Conservation (phyloP, 768 basidiomycete species). For the Asterophora lycoperdoides region DNA sequence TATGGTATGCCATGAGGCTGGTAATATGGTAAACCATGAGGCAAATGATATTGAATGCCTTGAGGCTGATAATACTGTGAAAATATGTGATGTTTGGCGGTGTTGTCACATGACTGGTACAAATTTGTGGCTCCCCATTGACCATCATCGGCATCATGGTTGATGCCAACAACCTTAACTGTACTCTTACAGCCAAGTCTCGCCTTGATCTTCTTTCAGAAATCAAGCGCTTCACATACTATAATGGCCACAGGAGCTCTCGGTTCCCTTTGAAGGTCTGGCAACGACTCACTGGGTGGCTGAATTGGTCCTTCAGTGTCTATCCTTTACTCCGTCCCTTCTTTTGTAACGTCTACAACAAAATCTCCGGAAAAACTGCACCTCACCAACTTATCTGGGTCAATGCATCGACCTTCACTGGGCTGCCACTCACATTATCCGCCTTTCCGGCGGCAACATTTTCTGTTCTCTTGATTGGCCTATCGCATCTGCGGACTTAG, state of each 20-base stretch:
- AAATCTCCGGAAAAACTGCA: constrained; percentile 18
- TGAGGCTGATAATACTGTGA: no score
- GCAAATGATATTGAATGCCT: no score
- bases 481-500: constrained; percentile 8
- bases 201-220: constrained; percentile 13
- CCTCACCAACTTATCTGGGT: constrained; percentile 22
- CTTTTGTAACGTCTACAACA: constrained; percentile 26
- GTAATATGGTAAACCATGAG: no score
- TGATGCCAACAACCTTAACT: constrained; percentile 27
- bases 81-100: no score
- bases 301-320: constrained; percentile 39
- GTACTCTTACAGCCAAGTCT: constrained; percentile 15
- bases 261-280: constrained; percentile 5
- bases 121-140: constrained; percentile 28
- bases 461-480: constrained; percentile 20
- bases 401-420: constrained; percentile 28
- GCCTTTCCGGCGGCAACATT: constrained; percentile 18
- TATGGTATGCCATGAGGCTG: no score
- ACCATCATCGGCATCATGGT: constrained; percentile 37
- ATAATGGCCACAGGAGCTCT: background rate
- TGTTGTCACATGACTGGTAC: no score
- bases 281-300: constrained; percentile 26
- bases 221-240: constrained; percentile 6
- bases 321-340: constrained; percentile 27
- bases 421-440: constrained; percentile 22